phyloP scores from a whole-genome alignment of 2,329 filamentous ascomycete genomes.

The Penicillium sp. region DNA sequence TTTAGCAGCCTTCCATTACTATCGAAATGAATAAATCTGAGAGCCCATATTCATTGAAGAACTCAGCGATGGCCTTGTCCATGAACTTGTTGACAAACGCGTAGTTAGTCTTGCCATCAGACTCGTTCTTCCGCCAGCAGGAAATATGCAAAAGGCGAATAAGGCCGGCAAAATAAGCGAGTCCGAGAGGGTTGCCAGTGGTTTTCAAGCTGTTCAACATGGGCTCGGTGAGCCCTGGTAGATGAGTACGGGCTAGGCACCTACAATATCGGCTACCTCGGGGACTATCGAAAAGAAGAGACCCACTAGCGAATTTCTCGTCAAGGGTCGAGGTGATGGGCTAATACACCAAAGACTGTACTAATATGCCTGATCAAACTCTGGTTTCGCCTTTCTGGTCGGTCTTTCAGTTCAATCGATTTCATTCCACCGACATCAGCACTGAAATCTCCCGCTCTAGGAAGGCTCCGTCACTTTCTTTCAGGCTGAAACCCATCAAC shows the following conservation, averaged over 20 bases:
- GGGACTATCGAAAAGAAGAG: conserved; percentile 24
- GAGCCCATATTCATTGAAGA: conserved; percentile 25
- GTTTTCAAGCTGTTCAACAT: conserved; percentile 30
- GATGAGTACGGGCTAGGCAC: conserved; percentile 27
- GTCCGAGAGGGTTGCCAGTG: conserved; percentile 36
- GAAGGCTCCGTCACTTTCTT: no score
- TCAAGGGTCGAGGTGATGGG: no score
- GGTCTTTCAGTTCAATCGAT: no score
- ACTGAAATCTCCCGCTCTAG: no score
- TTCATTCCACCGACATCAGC: no score
- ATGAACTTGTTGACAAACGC: conserved; percentile 26
- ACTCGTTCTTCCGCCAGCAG: conserved; percentile 30
- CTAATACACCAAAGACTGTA: no score
- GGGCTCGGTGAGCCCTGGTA: conserved; percentile 35
- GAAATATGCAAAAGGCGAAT: conserved; percentile 30
- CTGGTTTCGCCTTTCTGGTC: no score
- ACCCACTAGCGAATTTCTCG: conserved; percentile 1
- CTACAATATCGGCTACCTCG: conserved; percentile 18
- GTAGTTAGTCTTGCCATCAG: conserved; percentile 33
- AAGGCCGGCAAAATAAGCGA: conserved; percentile 23
- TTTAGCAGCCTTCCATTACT: background rate
- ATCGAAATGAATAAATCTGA: background rate
- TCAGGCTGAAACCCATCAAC: no score
- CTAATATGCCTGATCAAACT: no score
- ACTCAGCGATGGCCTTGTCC: conserved; percentile 21